These are phyloP conservation scores for Pseudocercospora musae DNA, from an alignment of 2,329 filamentous ascomycete genomes.

Conservation along the genomic window DNA sequence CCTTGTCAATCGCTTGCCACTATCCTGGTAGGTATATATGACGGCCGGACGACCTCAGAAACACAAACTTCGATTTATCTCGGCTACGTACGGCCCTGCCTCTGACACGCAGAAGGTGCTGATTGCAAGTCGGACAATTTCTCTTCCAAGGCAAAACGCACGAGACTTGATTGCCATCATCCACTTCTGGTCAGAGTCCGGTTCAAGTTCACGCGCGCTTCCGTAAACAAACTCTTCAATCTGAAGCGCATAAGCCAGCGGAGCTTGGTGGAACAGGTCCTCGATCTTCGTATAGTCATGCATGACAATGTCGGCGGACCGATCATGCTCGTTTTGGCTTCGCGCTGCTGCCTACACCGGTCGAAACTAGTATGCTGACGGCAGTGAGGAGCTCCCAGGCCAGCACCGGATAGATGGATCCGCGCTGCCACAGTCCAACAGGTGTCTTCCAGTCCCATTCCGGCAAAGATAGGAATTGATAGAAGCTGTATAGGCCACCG, in stretches of 20 bases:
- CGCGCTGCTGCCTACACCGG: background rate
- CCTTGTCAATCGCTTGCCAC: background rate
- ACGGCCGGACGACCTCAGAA: background rate
- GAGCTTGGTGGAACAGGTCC: background rate
- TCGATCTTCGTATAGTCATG: background rate
- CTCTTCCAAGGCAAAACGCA: background rate
- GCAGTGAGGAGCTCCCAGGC: conserved; percentile 16
- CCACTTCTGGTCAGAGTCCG: background rate
- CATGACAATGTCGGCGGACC: background rate
- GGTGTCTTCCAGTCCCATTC: conserved; percentile 23
- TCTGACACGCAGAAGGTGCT: background rate
- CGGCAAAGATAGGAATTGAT: conserved; percentile 18
- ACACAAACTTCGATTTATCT: background rate
- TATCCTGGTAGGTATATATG: background rate
- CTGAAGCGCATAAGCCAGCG: background rate
- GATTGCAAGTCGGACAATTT: background rate
- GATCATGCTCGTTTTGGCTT: conserved; percentile 11
- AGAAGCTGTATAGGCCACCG: conserved; percentile 19
- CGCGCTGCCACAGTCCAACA: conserved; percentile 24
- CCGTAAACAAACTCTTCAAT: background rate
- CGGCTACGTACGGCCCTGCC: background rate
- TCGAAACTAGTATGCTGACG: conserved; percentile 1
- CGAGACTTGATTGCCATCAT: background rate
- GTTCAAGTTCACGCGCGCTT: background rate
- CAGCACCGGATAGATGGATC: conserved; percentile 18